Percentiles rank a stretch among this genome's conserved stretches.
Evolutionary conservation across 176 grass and related monocot species (phyloP).

Genomic region (Otatea glauca): DNA sequence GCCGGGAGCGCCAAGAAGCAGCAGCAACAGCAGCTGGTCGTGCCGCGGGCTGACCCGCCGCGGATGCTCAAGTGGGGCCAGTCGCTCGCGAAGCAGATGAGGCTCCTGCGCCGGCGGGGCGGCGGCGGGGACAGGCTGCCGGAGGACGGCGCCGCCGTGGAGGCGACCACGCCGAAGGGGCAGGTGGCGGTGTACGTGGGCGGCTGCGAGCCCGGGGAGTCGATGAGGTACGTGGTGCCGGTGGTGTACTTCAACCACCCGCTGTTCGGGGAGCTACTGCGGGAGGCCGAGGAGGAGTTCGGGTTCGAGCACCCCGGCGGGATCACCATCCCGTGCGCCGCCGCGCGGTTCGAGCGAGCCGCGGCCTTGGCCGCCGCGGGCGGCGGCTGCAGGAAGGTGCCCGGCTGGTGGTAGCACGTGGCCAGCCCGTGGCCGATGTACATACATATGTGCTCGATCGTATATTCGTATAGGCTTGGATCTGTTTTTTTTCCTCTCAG

Average conservation of each 20-base stretch:
- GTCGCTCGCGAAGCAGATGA: slow-evolving; percentile 56
- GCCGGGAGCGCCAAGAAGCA: neutral
- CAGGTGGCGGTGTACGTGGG: slow-evolving; percentile 92
- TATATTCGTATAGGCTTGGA: neutral
- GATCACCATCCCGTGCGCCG: slow-evolving; percentile 92
- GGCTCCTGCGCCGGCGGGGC: slow-evolving; percentile 16
- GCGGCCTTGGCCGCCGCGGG: slow-evolving; percentile 57
- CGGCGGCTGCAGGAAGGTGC: slow-evolving; percentile 48
- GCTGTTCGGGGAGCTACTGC: slow-evolving; percentile 81
- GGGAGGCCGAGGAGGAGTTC: slow-evolving; percentile 97
- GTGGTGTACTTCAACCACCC: slow-evolving; percentile 98
- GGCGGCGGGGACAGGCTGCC: slow-evolving; percentile 15
- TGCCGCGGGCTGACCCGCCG: neutral
- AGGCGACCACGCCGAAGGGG: slow-evolving; percentile 72
- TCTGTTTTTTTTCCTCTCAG: neutral
- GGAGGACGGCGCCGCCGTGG: neutral
- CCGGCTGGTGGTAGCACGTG: slow-evolving; percentile 49
- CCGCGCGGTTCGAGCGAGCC: slow-evolving; percentile 66
- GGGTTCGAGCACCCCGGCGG: slow-evolving; percentile 87
- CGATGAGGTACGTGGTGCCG: slow-evolving; percentile 79
- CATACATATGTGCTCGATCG: slow-evolving; percentile 32
- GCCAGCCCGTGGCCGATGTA: slow-evolving; percentile 30
- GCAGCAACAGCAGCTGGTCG: slow-evolving; percentile 26
- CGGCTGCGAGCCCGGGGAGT: slow-evolving; percentile 47
- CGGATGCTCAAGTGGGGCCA: slow-evolving; percentile 54